These are phyloP conservation scores for Anisogramma anomala DNA, from an alignment of 2,329 filamentous ascomycete species.

Conservation along the genomic window DNA sequence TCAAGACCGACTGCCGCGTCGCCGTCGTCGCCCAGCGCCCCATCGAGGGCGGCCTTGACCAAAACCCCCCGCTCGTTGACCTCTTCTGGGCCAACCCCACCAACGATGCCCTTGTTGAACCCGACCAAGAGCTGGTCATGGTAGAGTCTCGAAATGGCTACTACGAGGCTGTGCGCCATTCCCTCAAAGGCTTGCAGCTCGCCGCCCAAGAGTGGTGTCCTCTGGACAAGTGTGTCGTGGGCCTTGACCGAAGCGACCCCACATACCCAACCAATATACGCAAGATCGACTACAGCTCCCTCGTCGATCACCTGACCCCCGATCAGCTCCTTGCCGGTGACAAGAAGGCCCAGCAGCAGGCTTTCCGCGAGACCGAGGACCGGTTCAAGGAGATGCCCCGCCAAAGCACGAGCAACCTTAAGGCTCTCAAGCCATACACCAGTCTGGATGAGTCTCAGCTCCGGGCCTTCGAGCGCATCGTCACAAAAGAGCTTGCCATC, in stretches of 20 bases:
- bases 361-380: conserved; percentile 1
- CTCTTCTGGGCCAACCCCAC: conserved; percentile 54
- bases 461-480: conserved; percentile 54
- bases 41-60: conserved; percentile 45
- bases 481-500: conserved; percentile 61
- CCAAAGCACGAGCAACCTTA: conserved; percentile 13
- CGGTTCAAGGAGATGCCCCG: conserved; percentile 11
- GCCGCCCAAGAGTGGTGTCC: conserved; percentile 41
- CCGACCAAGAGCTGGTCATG: conserved; percentile 62
- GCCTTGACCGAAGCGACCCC: conserved; percentile 26
- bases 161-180: conserved; percentile 65
- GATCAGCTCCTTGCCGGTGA: conserved; percentile 1
- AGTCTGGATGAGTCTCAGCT: conserved; percentile 61
- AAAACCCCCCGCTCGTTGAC: conserved; percentile 61
- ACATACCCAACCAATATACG: conserved; percentile 23
- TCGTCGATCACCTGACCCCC: conserved; percentile 21
- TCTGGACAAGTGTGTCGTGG: conserved; percentile 50
- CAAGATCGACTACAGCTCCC: conserved; percentile 23
- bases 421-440: conserved; percentile 19
- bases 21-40: conserved; percentile 63
- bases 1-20: conserved; percentile 53
- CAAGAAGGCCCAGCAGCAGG: neutral
- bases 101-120: conserved; percentile 56
- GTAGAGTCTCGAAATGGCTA: conserved; percentile 63
- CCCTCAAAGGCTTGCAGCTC: conserved; percentile 59